Evolutionary conservation across 805 yeast genomes (phyloP).

Genomic region (Yueomyces sp.): DNA sequence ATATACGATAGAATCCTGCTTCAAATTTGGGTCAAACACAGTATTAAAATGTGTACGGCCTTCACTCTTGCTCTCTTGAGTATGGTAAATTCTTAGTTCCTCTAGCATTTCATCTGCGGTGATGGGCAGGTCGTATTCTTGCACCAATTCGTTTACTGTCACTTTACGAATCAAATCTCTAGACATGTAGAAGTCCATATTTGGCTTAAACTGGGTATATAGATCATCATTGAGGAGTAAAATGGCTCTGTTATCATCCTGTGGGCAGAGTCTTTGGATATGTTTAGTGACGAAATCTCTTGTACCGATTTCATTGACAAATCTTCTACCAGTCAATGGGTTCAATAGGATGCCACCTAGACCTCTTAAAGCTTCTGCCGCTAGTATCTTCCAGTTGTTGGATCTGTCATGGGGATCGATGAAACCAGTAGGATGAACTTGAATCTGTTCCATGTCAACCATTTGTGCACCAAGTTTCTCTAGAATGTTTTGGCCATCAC

Average conservation of each 20-base stretch:
- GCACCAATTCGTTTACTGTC: conserved; percentile 21
- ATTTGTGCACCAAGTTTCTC: conserved; percentile 33
- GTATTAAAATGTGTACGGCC: conserved; percentile 26
- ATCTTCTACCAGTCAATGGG: conserved; percentile 32
- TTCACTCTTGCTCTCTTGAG: conserved; percentile 20
- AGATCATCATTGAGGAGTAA: conserved; percentile 31
- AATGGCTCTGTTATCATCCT: conserved; percentile 21
- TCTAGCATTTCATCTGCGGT: conserved; percentile 11
- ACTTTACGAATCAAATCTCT: conserved; percentile 24
- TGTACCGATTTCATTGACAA: conserved; percentile 40
- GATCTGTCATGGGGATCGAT: conserved; percentile 30
- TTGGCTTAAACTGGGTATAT: conserved; percentile 32
- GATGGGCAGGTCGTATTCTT: conserved; percentile 12
- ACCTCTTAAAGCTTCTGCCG: conserved; percentile 49
- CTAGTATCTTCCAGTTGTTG: conserved; percentile 38
- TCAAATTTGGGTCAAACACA: conserved; percentile 16
- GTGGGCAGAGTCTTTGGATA: conserved; percentile 22
- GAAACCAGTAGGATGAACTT: conserved; percentile 53
- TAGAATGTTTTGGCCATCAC: conserved; percentile 46
- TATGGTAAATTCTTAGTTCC: conserved; percentile 14
- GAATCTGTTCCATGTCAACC: conserved; percentile 46
- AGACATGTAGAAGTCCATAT: conserved; percentile 38
- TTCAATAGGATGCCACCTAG: conserved; percentile 43
- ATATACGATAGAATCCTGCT: conserved; percentile 23
- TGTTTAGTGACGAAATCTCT: conserved; percentile 40